Base-by-base conservation (phyloP, 2,329 filamentous ascomycete species). In the Xylariaceae sp. region DNA sequence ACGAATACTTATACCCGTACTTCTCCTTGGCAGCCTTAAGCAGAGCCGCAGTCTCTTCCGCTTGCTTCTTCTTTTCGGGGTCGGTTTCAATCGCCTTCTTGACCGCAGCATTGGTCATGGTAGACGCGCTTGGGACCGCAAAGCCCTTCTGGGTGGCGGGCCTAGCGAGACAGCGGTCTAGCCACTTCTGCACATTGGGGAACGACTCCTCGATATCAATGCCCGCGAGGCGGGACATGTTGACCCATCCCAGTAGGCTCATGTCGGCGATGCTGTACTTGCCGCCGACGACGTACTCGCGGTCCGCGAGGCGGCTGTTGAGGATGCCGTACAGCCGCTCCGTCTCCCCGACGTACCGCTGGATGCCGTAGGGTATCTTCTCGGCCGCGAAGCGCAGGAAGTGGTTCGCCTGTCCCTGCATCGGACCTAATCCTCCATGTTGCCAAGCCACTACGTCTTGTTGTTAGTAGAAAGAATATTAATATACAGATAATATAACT, bases 341-440 rank as follows among this genome's bases (percentile, higher is more conserved):
- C 1, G 85, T 84, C 76, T 93, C 90, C 64, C 88, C 90, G 47
- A 87, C 77, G 71, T 92, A 93, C 33, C 89, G 82, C 66, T 88
- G 85, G 13, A 88, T 81, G 42, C 80, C 85, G 69, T 91, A 92
- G 43, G 84, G 78, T 64, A 90, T 86, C 65, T 80, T 81, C 65
- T 90, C 86, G 35, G 85, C 83, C 3, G 87, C 82, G 63, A 86
- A 85, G 33, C 82, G 80, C 46, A 77, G 70, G 75, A 92, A 92
- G 73, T 92, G 87, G 70, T 88, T 87, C 53, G 87, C 85, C 69
- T 92, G 88, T 20, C 85, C 88, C 70, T 91, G 87, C 77, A 81
- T 82, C 2, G 88, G 88, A 0, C 87, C 87, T 2, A 91, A 65
- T 2, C 88, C 88, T n/a, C 85, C 87, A 64, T 90, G 89, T 73